These are phyloP conservation scores for Phaeotremella skinneri DNA, from an alignment of 768 basidiomycete genomes.

Conservation along the genomic window DNA sequence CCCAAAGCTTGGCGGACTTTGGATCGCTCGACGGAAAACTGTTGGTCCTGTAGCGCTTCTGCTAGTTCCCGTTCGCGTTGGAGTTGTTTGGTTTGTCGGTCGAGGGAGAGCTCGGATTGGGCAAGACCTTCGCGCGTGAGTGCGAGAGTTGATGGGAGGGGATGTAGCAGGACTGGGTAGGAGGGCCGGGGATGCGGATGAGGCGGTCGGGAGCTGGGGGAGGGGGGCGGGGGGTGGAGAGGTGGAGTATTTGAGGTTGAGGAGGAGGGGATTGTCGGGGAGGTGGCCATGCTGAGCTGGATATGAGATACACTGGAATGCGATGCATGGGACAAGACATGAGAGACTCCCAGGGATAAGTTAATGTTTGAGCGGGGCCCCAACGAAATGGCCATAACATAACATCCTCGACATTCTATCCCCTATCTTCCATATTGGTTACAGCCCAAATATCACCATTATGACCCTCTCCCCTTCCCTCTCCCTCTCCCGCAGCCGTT, in stretches of 20 bases:
- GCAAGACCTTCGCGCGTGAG: conserved; percentile 30
- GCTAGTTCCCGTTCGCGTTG: conserved; percentile 37
- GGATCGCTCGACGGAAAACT: conserved; percentile 32
- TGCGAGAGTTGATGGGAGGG: conserved; percentile 30
- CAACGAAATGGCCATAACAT: no score
- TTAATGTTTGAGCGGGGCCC: no score
- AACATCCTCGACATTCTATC: neutral
- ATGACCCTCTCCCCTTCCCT: no score
- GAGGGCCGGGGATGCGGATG: conserved; percentile 26
- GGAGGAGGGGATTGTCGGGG: neutral
- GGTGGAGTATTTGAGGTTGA: neutral
- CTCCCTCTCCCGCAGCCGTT: conserved; percentile 4
- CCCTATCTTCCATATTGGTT: neutral
- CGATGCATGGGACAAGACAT: neutral
- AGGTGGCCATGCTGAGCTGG: neutral
- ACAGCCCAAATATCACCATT: no score
- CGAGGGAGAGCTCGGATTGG: conserved; percentile 41
- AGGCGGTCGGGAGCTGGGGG: neutral
- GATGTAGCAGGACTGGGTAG: conserved; percentile 39
- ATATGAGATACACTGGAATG: neutral
- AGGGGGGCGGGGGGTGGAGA: neutral
- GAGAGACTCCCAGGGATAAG: no score
- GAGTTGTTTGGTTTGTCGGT: conserved; percentile 33
- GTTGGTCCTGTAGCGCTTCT: conserved; percentile 46
- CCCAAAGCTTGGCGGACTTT: conserved; percentile 6